Percentiles rank a stretch among this genome's conserved stretches.
Evolutionary conservation across 2,329 filamentous ascomycete species (phyloP).

Genomic region (Sporothrix dimorphospora): DNA sequence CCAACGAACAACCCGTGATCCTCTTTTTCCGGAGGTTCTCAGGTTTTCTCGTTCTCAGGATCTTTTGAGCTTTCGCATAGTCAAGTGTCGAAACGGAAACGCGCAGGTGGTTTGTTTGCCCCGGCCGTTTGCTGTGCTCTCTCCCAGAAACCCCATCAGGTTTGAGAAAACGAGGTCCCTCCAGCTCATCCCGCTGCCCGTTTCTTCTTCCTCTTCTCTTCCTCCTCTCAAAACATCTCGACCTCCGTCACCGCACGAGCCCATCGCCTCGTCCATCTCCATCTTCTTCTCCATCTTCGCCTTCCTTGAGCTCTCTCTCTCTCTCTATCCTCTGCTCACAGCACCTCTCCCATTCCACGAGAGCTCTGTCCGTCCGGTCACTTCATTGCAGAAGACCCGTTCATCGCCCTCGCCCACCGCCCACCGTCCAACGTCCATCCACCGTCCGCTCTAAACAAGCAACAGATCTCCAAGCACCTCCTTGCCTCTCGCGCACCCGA

Average conservation of each 20-base stretch:
- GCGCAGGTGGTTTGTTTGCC: slow-evolving; percentile 25
- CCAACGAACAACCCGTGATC: background rate
- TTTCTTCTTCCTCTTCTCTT: slow-evolving; percentile 15
- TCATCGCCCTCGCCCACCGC: slow-evolving; percentile 16
- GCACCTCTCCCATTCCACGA: slow-evolving; percentile 3
- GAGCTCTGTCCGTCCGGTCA: slow-evolving; percentile 19
- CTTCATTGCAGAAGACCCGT: slow-evolving; percentile 28
- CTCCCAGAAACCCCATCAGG: background rate
- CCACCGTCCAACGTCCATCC: slow-evolving; percentile 18
- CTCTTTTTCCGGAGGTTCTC: background rate
- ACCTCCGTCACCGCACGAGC: slow-evolving; percentile 20
- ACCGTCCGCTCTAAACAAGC: slow-evolving; percentile 17
- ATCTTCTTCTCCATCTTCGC: slow-evolving; percentile 8
- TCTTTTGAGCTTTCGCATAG: slow-evolving; percentile 8
- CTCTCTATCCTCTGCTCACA: slow-evolving; percentile 18
- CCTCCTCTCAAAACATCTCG: slow-evolving; percentile 1
- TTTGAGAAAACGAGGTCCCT: slow-evolving; percentile 24
- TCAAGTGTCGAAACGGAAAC: slow-evolving; percentile 26
- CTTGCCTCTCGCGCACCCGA: slow-evolving; percentile 19
- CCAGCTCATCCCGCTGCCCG: slow-evolving; percentile 14
- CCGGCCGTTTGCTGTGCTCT: slow-evolving; percentile 15
- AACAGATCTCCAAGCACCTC: slow-evolving; percentile 15
- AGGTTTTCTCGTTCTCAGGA: slow-evolving; percentile 5
- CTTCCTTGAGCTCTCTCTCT: slow-evolving; percentile 11
- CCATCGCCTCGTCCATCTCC: slow-evolving; percentile 21